Conservation (phyloP, 768 basidiomycete genomes). For the Lentinula detonsa region DNA sequence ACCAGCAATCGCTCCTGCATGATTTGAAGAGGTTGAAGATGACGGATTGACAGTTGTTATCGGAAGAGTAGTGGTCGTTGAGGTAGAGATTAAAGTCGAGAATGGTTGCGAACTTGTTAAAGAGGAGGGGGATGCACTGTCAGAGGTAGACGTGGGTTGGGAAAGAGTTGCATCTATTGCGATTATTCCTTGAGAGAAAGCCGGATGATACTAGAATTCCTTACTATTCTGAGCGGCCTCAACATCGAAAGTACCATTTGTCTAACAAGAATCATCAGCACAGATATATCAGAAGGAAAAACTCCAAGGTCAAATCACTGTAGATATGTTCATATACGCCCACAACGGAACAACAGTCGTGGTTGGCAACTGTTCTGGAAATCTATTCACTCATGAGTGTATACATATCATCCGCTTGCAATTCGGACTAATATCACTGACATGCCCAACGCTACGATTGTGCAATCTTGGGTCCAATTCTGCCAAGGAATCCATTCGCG, state of each 20-base stretch:
- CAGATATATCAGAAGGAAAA: neutral
- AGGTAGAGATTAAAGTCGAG: slow-evolving; percentile 9
- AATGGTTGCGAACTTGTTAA: neutral
- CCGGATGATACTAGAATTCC: neutral
- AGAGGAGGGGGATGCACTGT: neutral
- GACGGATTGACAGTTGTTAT: neutral
- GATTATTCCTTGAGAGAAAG: neutral
- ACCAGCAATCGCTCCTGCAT: slow-evolving; percentile 58
- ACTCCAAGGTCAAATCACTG: slow-evolving; percentile 1
- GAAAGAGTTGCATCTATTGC: neutral
- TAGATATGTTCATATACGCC: slow-evolving; percentile 53
- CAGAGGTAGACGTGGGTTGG: neutral
- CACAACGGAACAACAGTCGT: slow-evolving; percentile 44
- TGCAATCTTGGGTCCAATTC: slow-evolving; percentile 31
- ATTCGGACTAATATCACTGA: slow-evolving; percentile 15
- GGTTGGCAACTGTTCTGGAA: slow-evolving; percentile 34
- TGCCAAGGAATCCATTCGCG: slow-evolving; percentile 32
- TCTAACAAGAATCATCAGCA: neutral
- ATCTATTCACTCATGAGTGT: slow-evolving; percentile 24
- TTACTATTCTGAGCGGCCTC: slow-evolving; percentile 3
- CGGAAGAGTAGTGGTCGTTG: slow-evolving; percentile 5
- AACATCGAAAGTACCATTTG: neutral
- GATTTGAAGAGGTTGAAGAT: slow-evolving; percentile 9
- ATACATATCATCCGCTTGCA: neutral
- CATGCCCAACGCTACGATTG: slow-evolving; percentile 20